phyloP scores from a whole-genome alignment of 2,329 filamentous ascomycete genomes.

The Ceratocystis smalleyi region DNA sequence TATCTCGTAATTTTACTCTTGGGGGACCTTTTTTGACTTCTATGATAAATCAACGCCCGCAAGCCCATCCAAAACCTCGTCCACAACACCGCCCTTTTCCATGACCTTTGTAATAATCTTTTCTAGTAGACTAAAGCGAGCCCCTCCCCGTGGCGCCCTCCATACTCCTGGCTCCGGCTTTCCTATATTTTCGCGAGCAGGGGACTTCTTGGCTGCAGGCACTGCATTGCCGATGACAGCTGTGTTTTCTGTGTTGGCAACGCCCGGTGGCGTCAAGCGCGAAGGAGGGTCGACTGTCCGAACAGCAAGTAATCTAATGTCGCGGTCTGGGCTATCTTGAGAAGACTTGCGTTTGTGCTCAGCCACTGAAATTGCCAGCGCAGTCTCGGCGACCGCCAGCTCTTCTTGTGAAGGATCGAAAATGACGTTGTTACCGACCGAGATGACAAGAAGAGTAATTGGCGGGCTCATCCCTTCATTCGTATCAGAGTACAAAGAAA shows the following conservation, averaged over 20 bases:
- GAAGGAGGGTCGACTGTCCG: slow-evolving; percentile 62
- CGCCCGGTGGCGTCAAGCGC: slow-evolving; percentile 53
- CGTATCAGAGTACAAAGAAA: slow-evolving; percentile 52
- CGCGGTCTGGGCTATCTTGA: slow-evolving; percentile 28
- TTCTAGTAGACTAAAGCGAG: slow-evolving; percentile 57
- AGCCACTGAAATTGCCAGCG: slow-evolving; percentile 69
- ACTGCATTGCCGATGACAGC: slow-evolving; percentile 30
- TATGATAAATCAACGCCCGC: slow-evolving; percentile 57
- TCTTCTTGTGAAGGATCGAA: slow-evolving; percentile 89
- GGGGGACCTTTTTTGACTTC: background rate
- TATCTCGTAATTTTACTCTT: slow-evolving; percentile 7
- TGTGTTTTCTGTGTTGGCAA: slow-evolving; percentile 48
- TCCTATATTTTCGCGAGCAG: slow-evolving; percentile 25
- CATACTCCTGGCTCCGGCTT: slow-evolving; percentile 54
- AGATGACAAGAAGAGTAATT: slow-evolving; percentile 78
- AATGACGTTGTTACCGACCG: slow-evolving; percentile 73
- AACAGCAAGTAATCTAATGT: slow-evolving; percentile 49
- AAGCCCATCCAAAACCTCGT: slow-evolving; percentile 71
- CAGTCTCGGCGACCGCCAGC: slow-evolving; percentile 78
- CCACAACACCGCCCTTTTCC: slow-evolving; percentile 62
- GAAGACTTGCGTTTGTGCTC: slow-evolving; percentile 25
- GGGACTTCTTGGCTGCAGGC: slow-evolving; percentile 26
- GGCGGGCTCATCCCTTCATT: slow-evolving; percentile 45
- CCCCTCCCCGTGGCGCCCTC: slow-evolving; percentile 70
- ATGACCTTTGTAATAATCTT: slow-evolving; percentile 63